A percentile compares a stretch with the other conserved stretches of the same genome.
These are phyloP conservation scores for Cladophialophora immunda DNA, from an alignment of 2,329 filamentous ascomycete species.

Conservation along the genomic window DNA sequence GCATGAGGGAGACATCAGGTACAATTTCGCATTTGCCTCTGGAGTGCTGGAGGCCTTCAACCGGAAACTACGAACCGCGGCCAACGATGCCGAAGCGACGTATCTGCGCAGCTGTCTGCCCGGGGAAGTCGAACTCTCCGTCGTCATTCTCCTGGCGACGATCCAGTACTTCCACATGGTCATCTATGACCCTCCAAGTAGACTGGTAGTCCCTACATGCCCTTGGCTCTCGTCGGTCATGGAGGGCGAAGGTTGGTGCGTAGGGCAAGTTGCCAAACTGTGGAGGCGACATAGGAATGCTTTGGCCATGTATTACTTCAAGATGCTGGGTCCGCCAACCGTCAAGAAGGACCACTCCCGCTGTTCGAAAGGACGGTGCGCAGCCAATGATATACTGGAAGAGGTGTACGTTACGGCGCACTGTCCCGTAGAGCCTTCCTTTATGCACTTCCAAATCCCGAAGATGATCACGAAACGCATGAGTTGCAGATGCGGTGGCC, in stretches of 20 bases:
- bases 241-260: conserved; percentile 3
- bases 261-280: neutral
- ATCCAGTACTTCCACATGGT: conserved; percentile 6
- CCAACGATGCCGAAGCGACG: neutral
- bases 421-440: conserved; percentile 3
- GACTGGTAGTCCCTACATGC: neutral
- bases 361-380: neutral
- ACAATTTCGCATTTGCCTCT: neutral
- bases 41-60: neutral
- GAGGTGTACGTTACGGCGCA: neutral
- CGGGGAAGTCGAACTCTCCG: neutral
- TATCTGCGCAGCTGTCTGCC: conserved; percentile 5
- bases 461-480: conserved; percentile 1
- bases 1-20: neutral
- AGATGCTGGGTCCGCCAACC: neutral
- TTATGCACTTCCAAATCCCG: conserved; percentile 3
- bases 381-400: neutral
- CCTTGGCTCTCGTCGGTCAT: neutral
- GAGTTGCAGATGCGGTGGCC: conserved; percentile 3
- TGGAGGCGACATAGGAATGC: conserved; percentile 1
- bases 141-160: neutral
- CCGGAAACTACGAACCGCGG: neutral
- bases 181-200: conserved; percentile 7
- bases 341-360: neutral
- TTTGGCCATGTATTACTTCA: conserved; percentile 5